Conservation (phyloP, 2,329 filamentous ascomycete genomes). For the Arachnomyces sp. region DNA sequence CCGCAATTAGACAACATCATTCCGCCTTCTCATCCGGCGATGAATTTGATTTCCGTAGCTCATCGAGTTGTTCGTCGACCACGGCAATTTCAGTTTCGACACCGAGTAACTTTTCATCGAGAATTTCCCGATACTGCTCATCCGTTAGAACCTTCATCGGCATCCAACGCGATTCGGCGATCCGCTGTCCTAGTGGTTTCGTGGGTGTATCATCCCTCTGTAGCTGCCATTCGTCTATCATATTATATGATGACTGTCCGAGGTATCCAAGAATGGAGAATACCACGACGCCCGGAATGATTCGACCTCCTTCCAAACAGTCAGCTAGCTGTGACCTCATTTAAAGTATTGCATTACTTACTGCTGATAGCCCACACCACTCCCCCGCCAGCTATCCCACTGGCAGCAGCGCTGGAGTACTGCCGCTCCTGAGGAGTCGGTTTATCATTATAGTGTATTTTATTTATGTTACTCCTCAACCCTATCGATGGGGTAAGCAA, state of each 20-base stretch:
- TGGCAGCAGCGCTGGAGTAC: slow-evolving; percentile 62
- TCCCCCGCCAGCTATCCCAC: slow-evolving; percentile 56
- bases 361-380: slow-evolving; percentile 49
- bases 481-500: slow-evolving; percentile 25
- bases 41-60: slow-evolving; percentile 31
- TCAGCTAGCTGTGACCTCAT: slow-evolving; percentile 16
- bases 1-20: slow-evolving; percentile 48
- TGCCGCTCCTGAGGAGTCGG: slow-evolving; percentile 54
- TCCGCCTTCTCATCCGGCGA: slow-evolving; percentile 44
- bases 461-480: slow-evolving; percentile 38
- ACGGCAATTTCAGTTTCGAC: slow-evolving; percentile 71
- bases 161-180: slow-evolving; percentile 59
- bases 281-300: slow-evolving; percentile 52
- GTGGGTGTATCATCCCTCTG: slow-evolving; percentile 25
- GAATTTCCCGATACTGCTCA: slow-evolving; percentile 62
- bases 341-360: slow-evolving; percentile 22
- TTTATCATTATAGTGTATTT: slow-evolving; percentile 42
- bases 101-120: slow-evolving; percentile 62
- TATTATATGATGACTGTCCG: slow-evolving; percentile 52
- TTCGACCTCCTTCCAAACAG: slow-evolving; percentile 48
- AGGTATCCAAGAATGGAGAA: slow-evolving; percentile 51
- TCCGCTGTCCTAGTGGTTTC: slow-evolving; percentile 41
- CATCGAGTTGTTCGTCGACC: slow-evolving; percentile 66
- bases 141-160: slow-evolving; percentile 64
- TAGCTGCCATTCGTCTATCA: slow-evolving; percentile 41